phyloP scores from a whole-genome alignment of 139 green algal species.

The Chlorella vulgaris region DNA sequence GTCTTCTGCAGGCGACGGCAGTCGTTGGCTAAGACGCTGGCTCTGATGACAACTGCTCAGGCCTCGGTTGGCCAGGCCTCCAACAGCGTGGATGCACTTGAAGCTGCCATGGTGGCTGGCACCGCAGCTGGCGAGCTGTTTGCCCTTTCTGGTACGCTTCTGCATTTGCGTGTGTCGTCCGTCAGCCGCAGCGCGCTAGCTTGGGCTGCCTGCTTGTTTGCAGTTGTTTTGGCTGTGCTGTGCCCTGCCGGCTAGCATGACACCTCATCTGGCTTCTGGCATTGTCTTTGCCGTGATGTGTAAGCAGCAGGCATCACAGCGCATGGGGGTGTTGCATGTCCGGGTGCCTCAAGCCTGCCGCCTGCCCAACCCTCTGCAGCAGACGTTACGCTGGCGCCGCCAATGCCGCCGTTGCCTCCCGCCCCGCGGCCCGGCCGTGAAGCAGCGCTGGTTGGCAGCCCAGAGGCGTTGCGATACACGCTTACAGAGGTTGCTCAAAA shows the following conservation, averaged over 20 bases:
- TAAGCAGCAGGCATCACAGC: no score
- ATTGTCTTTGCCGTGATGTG: no score
- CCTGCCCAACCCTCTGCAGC: not conserved
- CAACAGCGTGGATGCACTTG: not conserved
- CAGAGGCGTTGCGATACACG: not conserved
- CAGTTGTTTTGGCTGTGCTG: no score
- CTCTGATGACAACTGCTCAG: slow-evolving; percentile 16
- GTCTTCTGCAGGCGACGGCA: not conserved
- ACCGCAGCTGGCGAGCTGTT: slow-evolving; percentile 11
- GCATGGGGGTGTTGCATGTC: no score
- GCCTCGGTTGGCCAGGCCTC: not conserved
- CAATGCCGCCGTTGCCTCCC: not conserved
- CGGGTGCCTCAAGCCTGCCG: no score
- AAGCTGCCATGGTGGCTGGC: slow-evolving; percentile 13
- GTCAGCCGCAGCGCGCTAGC: not conserved
- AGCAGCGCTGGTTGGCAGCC: not conserved
- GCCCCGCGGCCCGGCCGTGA: not conserved
- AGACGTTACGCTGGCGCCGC: not conserved
- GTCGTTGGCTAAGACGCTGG: slow-evolving; percentile 14
- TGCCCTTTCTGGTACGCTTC: not conserved
- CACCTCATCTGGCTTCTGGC: no score
- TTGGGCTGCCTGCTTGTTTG: not conserved
- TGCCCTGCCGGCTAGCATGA: no score
- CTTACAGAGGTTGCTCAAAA: slow-evolving; percentile 6
- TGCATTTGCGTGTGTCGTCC: no score